Conservation (phyloP, 2,329 filamentous ascomycete genomes). For the Tolypocladium nubicola region DNA sequence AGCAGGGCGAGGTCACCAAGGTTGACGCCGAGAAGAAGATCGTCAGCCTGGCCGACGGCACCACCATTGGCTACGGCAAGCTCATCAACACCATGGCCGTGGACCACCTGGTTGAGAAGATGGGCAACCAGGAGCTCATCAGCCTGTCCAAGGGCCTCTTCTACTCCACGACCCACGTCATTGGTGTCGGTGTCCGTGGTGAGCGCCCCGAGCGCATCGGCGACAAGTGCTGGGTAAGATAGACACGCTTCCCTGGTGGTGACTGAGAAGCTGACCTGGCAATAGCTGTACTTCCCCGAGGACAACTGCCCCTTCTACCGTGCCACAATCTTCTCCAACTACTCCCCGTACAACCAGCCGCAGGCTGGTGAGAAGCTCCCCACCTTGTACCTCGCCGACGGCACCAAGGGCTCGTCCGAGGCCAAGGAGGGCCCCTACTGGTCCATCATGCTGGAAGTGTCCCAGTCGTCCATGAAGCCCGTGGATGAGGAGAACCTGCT, state of each 20-base stretch:
- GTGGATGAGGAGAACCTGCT: slow-evolving; percentile 79
- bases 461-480: slow-evolving; percentile 90
- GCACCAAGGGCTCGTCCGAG: slow-evolving; percentile 65
- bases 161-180: slow-evolving; percentile 95
- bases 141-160: slow-evolving; percentile 80
- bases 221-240: slow-evolving; percentile 91
- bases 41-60: slow-evolving; percentile 74
- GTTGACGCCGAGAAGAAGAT: slow-evolving; percentile 79
- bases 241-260: background rate
- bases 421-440: slow-evolving; percentile 90
- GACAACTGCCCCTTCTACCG: slow-evolving; percentile 99
- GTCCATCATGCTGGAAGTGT: slow-evolving; percentile 99
- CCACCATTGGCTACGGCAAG: slow-evolving; percentile 82
- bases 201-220: slow-evolving; percentile 88
- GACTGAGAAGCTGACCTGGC: background rate
- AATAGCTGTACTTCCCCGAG: slow-evolving; percentile 90
- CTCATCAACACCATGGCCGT: slow-evolving; percentile 95
- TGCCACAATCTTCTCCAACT: slow-evolving; percentile 99
- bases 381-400: slow-evolving; percentile 76
- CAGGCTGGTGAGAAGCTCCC: slow-evolving; percentile 71
- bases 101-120: slow-evolving; percentile 75
- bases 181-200: slow-evolving; percentile 90
- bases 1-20: slow-evolving; percentile 72
- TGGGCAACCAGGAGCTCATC: slow-evolving; percentile 79
- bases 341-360: slow-evolving; percentile 97